These are phyloP conservation scores for Apiospora aurea DNA, from an alignment of 2,329 filamentous ascomycete genomes.

Conservation along the genomic window DNA sequence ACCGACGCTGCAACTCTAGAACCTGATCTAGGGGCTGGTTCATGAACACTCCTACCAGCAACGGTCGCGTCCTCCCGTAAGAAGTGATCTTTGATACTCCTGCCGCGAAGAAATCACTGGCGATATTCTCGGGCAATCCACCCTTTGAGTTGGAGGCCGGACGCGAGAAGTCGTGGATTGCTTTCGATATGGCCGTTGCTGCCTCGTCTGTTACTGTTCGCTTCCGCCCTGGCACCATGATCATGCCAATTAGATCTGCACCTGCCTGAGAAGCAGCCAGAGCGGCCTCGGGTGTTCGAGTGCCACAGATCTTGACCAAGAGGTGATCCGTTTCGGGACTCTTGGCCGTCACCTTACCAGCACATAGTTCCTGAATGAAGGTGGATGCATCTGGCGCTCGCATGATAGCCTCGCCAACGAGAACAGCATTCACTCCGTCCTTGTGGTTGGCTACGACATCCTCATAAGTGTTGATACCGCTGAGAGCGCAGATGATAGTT, in stretches of 20 bases:
- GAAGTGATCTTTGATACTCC: constrained; percentile 55
- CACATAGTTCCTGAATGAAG: constrained; percentile 87
- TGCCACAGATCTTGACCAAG: constrained; percentile 95
- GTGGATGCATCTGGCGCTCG: constrained; percentile 79
- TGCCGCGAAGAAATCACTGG: constrained; percentile 76
- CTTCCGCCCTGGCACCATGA: constrained; percentile 81
- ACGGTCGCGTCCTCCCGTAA: constrained; percentile 59
- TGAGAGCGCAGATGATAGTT: constrained; percentile 91
- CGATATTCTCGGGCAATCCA: constrained; percentile 40
- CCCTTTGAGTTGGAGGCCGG: constrained; percentile 40
- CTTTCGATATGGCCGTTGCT: constrained; percentile 80
- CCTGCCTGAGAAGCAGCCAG: constrained; percentile 82
- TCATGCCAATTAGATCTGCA: constrained; percentile 92
- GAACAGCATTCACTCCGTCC: constrained; percentile 89
- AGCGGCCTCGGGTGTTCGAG: constrained; percentile 81
- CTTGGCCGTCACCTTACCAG: constrained; percentile 54
- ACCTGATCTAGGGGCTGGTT: constrained; percentile 88
- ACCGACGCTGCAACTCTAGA: constrained; percentile 75
- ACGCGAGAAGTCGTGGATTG: constrained; percentile 67
- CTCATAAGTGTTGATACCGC: constrained; percentile 87
- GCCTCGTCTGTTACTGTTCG: constrained; percentile 81
- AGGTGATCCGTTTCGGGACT: constrained; percentile 53
- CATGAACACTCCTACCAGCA: constrained; percentile 92
- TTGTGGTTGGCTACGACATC: constrained; percentile 89
- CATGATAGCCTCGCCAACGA: constrained; percentile 97